Evolutionary conservation across 2,329 filamentous ascomycete species (phyloP).

Genomic region (Microdochium nivale): DNA sequence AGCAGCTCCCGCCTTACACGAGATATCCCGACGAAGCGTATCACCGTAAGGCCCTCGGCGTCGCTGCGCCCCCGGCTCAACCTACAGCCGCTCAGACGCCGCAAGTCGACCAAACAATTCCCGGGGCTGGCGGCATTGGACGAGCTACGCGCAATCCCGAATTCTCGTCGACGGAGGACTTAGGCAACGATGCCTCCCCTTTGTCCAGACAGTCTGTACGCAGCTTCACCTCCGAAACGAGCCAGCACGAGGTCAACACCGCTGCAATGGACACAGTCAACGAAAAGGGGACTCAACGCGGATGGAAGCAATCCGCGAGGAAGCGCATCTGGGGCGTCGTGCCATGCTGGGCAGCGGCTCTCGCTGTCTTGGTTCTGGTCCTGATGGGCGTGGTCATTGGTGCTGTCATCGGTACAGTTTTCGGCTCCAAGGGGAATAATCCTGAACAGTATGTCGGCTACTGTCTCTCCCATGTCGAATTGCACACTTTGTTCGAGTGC

Average conservation of each 20-base stretch:
- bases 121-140: slow-evolving; percentile 54
- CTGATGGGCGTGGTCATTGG: slow-evolving; percentile 48
- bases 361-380: slow-evolving; percentile 38
- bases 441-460: not conserved
- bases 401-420: slow-evolving; percentile 43
- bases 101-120: slow-evolving; percentile 20
- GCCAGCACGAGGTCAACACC: slow-evolving; percentile 45
- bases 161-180: slow-evolving; percentile 49
- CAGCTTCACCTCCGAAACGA: slow-evolving; percentile 42
- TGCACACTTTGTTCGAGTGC: not conserved
- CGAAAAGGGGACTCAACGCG: slow-evolving; percentile 36
- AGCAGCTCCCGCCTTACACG: slow-evolving; percentile 86
- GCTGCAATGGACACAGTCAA: slow-evolving; percentile 35
- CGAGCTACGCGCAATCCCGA: slow-evolving; percentile 54
- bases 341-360: slow-evolving; percentile 51
- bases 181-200: slow-evolving; percentile 30
- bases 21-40: slow-evolving; percentile 72
- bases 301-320: slow-evolving; percentile 44
- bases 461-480: not conserved
- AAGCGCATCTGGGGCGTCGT: slow-evolving; percentile 50
- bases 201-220: slow-evolving; percentile 42
- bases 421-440: slow-evolving; percentile 10
- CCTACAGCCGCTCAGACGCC: slow-evolving; percentile 4
- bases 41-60: slow-evolving; percentile 40
- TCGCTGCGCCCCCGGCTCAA: slow-evolving; percentile 11